Evolutionary conservation across 1,284 basidiomycete genomes (phyloP).

Genomic region (Wallemia mellicola): DNA sequence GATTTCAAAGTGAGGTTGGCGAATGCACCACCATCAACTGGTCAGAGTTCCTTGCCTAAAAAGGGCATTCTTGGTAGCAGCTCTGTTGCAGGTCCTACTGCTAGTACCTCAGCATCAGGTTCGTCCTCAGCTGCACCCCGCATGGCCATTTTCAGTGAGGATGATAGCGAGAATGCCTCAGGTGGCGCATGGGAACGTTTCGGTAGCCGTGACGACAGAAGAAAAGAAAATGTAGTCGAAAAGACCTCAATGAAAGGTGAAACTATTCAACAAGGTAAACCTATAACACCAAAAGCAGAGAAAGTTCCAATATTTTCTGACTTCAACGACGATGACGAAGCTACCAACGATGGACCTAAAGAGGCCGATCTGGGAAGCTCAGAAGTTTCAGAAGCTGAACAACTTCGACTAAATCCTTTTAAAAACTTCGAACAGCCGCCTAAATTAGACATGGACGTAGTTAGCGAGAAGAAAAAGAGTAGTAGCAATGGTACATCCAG

Average conservation of each 20-base stretch:
- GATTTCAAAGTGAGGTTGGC: conserved; percentile 49
- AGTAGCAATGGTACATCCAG: conserved; percentile 2
- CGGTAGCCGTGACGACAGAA: conserved; percentile 18
- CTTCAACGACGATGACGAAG: not conserved
- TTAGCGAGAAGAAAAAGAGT: conserved; percentile 7
- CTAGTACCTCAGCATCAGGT: not conserved
- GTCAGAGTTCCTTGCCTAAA: conserved; percentile 4
- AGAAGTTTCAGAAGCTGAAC: conserved; percentile 17
- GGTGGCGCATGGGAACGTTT: conserved; percentile 19
- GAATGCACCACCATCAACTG: conserved; percentile 14
- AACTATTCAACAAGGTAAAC: conserved; percentile 11
- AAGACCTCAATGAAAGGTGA: conserved; percentile 21
- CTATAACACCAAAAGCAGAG: conserved; percentile 15
- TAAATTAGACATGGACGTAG: conserved; percentile 7
- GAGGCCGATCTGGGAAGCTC: not conserved
- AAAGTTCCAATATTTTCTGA: conserved; percentile 23
- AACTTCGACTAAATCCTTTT: conserved; percentile 26
- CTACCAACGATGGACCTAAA: not conserved
- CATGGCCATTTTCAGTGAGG: conserved; percentile 19
- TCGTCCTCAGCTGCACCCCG: conserved; percentile 2
- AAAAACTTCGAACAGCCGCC: conserved; percentile 19
- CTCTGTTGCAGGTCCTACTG: not conserved
- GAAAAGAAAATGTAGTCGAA: conserved; percentile 21
- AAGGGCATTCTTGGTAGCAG: conserved; percentile 5
- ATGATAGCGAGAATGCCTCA: conserved; percentile 5